Conservation (phyloP, 2,329 filamentous ascomycete species). For the Fusarium mexicanum region DNA sequence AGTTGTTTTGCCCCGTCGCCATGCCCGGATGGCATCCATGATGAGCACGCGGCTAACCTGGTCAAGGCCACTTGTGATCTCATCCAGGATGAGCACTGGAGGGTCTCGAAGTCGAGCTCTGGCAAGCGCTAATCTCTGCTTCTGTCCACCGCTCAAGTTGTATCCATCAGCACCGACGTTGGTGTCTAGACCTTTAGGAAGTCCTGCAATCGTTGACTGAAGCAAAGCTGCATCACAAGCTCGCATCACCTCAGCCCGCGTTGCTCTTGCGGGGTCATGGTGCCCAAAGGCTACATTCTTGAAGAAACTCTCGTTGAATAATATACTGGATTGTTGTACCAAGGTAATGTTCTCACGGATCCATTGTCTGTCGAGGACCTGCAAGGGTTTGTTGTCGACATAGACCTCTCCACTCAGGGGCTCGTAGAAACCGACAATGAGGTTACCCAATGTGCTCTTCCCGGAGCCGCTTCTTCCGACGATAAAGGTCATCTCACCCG, state of each 20-base stretch:
- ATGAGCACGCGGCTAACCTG: slow-evolving; percentile 73
- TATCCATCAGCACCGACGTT: slow-evolving; percentile 74
- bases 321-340: slow-evolving; percentile 81
- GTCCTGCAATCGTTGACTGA: slow-evolving; percentile 69
- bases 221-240: slow-evolving; percentile 76
- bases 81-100: slow-evolving; percentile 85
- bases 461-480: slow-evolving; percentile 90
- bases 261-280: slow-evolving; percentile 57
- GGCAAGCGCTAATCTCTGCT: slow-evolving; percentile 82
- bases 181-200: slow-evolving; percentile 79
- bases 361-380: slow-evolving; percentile 74
- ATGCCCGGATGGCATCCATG: slow-evolving; percentile 78
- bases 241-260: slow-evolving; percentile 63
- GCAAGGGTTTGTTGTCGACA: slow-evolving; percentile 72
- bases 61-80: slow-evolving; percentile 88
- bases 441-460: slow-evolving; percentile 86
- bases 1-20: slow-evolving; percentile 84
- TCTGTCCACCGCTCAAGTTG: slow-evolving; percentile 84
- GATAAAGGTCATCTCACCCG: slow-evolving; percentile 79
- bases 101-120: slow-evolving; percentile 80
- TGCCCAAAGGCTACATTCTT: slow-evolving; percentile 82
- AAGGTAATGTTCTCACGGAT: slow-evolving; percentile 80
- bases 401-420: slow-evolving; percentile 71
- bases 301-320: slow-evolving; percentile 84
- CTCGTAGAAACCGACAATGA: slow-evolving; percentile 82